Percentiles rank a stretch among this genome's conserved stretches.
Evolutionary conservation across 2,329 filamentous ascomycete species (phyloP).

Genomic region (Hypoxylon sp.): DNA sequence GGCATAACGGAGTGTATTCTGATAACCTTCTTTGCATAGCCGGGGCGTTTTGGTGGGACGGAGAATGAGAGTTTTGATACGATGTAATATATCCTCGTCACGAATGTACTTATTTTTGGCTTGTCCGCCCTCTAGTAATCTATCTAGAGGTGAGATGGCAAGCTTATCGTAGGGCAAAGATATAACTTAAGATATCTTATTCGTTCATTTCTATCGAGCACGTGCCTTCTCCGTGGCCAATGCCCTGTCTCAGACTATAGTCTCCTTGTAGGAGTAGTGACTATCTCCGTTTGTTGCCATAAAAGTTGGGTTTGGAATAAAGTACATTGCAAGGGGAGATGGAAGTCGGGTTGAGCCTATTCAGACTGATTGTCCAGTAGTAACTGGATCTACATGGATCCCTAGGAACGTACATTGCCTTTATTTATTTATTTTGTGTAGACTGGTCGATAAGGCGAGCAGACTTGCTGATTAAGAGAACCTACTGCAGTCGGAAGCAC

Average conservation of each 20-base stretch:
- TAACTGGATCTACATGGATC: too few species aligned
- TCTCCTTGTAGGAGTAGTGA: not conserved
- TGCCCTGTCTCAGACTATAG: not conserved
- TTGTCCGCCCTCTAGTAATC: not conserved
- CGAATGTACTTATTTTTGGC: conserved; percentile 3
- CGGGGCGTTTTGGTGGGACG: conserved; percentile 44
- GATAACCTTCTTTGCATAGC: conserved; percentile 48
- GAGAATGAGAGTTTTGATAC: conserved; percentile 3
- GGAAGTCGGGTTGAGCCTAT: not conserved
- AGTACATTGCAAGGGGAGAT: not conserved
- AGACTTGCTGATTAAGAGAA: not conserved
- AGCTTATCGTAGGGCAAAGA: not conserved
- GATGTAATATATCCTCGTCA: conserved; percentile 12
- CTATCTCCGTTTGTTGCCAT: not conserved
- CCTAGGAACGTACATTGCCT: too few species aligned
- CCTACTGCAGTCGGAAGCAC: not conserved
- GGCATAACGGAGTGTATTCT: conserved; percentile 31
- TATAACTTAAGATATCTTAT: not conserved
- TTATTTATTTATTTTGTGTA: too few species aligned
- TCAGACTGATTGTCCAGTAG: not conserved
- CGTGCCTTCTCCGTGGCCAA: not conserved
- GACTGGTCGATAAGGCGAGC: too few species aligned
- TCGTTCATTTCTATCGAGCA: not conserved
- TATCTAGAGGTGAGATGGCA: not conserved
- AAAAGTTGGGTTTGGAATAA: not conserved